Conservation (phyloP, 1,139 yeast species). For the Lodderomyces pseudojiufengensis region DNA sequence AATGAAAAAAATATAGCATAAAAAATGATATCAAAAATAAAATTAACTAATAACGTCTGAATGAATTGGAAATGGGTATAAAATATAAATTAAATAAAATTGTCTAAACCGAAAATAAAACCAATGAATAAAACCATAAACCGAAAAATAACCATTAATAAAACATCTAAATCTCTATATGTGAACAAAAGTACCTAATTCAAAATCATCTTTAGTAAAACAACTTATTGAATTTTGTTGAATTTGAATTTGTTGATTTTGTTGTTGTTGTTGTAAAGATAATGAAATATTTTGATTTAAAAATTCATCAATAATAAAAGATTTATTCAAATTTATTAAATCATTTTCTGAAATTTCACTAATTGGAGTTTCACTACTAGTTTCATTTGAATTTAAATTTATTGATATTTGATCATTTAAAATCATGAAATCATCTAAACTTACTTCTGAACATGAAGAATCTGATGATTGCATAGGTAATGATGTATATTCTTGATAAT, state of each 20-base stretch:
- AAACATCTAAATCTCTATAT: conserved; percentile 17
- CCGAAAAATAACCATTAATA: no score
- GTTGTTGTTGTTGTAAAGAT: no score
- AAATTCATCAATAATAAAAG: conserved; percentile 24
- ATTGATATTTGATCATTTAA: conserved; percentile 27
- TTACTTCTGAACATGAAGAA: conserved; percentile 12
- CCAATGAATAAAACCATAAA: neutral
- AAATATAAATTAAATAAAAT: no score
- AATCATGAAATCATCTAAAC: conserved; percentile 32
- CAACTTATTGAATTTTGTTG: conserved; percentile 2
- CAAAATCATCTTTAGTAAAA: conserved; percentile 21
- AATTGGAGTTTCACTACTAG: neutral
- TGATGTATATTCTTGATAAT: conserved; percentile 2
- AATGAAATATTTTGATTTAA: no score
- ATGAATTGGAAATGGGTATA: no score
- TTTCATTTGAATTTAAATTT: conserved; percentile 8
- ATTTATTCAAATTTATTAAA: conserved; percentile 8
- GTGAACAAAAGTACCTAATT: conserved; percentile 29
- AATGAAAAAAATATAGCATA: no score
- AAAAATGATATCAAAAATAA: no score
- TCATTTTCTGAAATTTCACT: conserved; percentile 6
- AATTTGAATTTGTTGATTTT: conserved; percentile 1
- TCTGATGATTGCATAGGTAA: conserved; percentile 12
- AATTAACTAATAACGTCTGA: no score
- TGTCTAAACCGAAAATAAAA: neutral